Conservation (phyloP, 1,284 basidiomycete species). For the Fomitopsis betulina region DNA sequence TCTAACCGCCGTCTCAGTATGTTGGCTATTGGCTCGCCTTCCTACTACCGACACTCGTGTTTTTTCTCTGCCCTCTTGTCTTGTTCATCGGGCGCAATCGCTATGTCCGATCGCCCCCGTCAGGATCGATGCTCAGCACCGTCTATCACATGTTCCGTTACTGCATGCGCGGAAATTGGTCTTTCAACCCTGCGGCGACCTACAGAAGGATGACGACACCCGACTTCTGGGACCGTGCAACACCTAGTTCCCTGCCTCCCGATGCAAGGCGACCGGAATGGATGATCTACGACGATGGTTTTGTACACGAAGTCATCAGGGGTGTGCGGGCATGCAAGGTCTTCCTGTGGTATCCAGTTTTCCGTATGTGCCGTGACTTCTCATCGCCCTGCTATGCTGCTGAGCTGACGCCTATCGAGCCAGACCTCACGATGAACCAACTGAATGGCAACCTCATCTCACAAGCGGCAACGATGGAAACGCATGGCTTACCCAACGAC, state of each 20-base stretch:
- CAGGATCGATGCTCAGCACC: constrained; percentile 70
- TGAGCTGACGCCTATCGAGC: constrained; percentile 2
- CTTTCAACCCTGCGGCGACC: constrained; percentile 47
- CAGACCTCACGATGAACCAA: constrained; percentile 76
- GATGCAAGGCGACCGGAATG: constrained; percentile 43
- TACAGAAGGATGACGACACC: constrained; percentile 46
- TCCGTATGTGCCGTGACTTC: constrained; percentile 41
- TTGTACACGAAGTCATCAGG: constrained; percentile 81
- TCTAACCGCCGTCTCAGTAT: constrained; percentile 31
- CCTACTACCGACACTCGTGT: constrained; percentile 64
- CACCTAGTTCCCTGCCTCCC: constrained; percentile 51
- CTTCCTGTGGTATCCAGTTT: constrained; percentile 75
- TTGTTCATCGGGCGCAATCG: constrained; percentile 62
- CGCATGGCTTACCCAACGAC: constrained; percentile 78
- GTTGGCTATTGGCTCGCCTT: constrained; percentile 73
- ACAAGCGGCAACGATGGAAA: constrained; percentile 69
- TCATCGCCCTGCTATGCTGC: constrained; percentile 2
- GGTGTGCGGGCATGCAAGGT: constrained; percentile 84
- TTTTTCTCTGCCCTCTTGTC: constrained; percentile 68
- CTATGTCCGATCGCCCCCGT: constrained; percentile 67
- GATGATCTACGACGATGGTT: constrained; percentile 76
- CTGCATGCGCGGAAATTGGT: constrained; percentile 53
- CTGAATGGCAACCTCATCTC: constrained; percentile 78
- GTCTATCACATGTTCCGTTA: constrained; percentile 45
- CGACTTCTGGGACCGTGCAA: constrained; percentile 79